A percentile compares a stretch with the other conserved stretches of the same genome.
Evolutionary conservation across 2,329 filamentous ascomycete species (phyloP).

Genomic region (Colletotrichum incanum): DNA sequence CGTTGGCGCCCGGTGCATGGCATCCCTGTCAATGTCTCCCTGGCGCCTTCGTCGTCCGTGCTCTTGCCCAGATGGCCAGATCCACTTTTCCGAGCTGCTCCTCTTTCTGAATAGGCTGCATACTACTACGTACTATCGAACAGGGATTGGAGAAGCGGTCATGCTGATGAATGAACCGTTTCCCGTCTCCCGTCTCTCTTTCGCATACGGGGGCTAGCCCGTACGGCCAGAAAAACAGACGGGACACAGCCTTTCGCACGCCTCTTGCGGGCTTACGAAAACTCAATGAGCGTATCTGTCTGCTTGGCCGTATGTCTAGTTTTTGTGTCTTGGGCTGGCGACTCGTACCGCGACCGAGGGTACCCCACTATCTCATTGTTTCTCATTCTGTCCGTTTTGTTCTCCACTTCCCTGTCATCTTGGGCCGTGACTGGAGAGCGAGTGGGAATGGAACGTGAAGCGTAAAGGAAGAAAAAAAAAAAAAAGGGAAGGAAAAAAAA

Average conservation of each 20-base stretch:
- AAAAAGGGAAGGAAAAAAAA: neutral
- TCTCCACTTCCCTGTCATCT: conserved; percentile 1
- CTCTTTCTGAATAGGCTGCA: conserved; percentile 31
- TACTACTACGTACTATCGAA: conserved; percentile 16
- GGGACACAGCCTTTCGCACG: neutral
- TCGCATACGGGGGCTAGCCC: neutral
- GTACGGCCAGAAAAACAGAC: neutral
- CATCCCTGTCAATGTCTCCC: conserved; percentile 20
- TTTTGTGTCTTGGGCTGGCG: neutral
- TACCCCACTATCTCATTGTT: neutral
- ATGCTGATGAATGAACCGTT: conserved; percentile 23
- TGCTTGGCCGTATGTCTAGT: neutral
- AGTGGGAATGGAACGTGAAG: neutral
- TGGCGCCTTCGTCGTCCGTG: conserved; percentile 29
- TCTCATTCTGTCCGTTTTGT: conserved; percentile 14
- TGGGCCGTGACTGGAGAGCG: neutral
- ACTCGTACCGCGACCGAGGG: conserved; percentile 7
- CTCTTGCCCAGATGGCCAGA: conserved; percentile 22
- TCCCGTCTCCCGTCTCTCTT: conserved; percentile 1
- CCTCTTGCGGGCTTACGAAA: neutral
- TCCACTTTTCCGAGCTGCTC: conserved; percentile 23
- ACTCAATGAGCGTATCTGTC: neutral
- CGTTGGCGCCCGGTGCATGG: conserved; percentile 4
- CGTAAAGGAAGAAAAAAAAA: neutral
- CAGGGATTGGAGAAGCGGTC: conserved; percentile 19